phyloP scores from a whole-genome alignment of 345 rosid genomes.

The Raphanus sativus region DNA sequence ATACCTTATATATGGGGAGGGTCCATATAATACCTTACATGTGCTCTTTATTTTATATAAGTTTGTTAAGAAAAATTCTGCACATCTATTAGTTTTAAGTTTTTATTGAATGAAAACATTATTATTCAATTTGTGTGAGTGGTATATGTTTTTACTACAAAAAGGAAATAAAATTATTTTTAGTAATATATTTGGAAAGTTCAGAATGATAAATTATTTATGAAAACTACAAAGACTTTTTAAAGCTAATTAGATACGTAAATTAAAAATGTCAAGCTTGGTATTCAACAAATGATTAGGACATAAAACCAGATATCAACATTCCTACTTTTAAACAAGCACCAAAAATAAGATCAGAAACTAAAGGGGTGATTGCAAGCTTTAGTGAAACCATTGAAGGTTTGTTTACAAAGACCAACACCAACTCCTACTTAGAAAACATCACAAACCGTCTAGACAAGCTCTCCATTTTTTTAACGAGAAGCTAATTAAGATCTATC shows the following conservation, averaged over 20 bases:
- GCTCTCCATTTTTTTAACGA: neutral
- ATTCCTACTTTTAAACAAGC: neutral
- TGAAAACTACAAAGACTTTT: too few relatives aligned
- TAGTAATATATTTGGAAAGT: too few relatives aligned
- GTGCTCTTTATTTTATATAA: neutral
- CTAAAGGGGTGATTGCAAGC: neutral
- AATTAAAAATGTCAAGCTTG: too few relatives aligned
- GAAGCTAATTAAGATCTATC: neutral
- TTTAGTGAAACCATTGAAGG: neutral
- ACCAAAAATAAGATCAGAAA: neutral
- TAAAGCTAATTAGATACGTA: too few relatives aligned
- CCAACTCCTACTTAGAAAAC: neutral
- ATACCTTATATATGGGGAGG: too few relatives aligned
- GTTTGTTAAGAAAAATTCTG: neutral
- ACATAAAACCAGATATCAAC: neutral
- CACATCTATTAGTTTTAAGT: neutral
- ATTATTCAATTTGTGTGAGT: neutral
- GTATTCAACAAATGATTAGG: neutral
- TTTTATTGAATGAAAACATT: neutral
- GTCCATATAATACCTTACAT: neutral
- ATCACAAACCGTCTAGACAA: neutral
- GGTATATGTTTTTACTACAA: slow-evolving; percentile 1
- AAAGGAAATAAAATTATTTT: neutral
- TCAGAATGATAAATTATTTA: too few relatives aligned
- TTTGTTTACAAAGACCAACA: neutral